Base-by-base conservation (phyloP, 352 stramenopile species). In the Pythium plurisporium region DNA sequence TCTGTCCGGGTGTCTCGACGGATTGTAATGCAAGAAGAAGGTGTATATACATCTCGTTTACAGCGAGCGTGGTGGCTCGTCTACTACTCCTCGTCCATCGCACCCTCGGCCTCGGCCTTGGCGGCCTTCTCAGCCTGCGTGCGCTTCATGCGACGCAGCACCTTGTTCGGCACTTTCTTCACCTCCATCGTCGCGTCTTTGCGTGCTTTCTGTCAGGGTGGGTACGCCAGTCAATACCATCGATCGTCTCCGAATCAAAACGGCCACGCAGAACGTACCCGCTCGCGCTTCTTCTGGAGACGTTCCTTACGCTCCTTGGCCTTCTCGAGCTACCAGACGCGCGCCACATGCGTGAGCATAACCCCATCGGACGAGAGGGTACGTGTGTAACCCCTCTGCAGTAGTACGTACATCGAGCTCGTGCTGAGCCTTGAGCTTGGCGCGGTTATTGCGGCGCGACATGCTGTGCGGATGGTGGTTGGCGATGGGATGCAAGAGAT, bases 1-100 rank as follows among this genome's bases (percentile, higher is more conserved):
- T 55, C 77, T 89, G 67, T 67, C 79, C 4, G 70, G 79, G 22
- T 89, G 79, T 50, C 72, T 93, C 12, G 77, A 89, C 37, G 76
- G 81, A 20, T 50, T 67, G 6, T 67, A 50, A 50, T n/a, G n/a
- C n/a, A n/a, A n/a, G n/a, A n/a, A n/a, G n/a, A n/a, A n/a, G n/a
- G n/a, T n/a, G n/a, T n/a, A n/a, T n/a, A n/a, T n/a, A n/a, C n/a
- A n/a, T n/a, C n/a, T n/a, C n/a, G n/a, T n/a, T n/a, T n/a, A 22
- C 27, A 36, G 26, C 5, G 37, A 33, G 41, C 23, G 36, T 17
- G 25, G 22, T 17, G 41, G 19, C 2, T 10, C 4, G n/a, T 34
- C 45, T 52, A 52, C 38, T 62, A 26, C 7, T 69, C 55, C n/a
- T 69, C 46, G 11, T 61, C 49, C 54, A 63, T 64, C 41, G 54